These are phyloP conservation scores for Puya raimondii DNA, from an alignment of 176 grass and related monocot genomes.

Conservation along the genomic window DNA sequence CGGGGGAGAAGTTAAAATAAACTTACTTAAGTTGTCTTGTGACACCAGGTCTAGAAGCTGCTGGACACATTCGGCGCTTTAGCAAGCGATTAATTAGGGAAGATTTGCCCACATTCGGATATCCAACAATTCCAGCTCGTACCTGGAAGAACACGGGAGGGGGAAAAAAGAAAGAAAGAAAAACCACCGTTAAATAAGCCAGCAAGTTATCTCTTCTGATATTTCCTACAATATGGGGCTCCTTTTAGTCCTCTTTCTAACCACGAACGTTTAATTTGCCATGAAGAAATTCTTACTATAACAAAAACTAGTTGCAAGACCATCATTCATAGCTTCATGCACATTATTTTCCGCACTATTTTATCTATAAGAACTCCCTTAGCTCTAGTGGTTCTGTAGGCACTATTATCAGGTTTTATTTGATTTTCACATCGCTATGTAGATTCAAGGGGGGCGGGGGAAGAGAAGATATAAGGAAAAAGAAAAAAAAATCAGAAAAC, in stretches of 20 bases:
- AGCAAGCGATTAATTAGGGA: conserved; percentile 96
- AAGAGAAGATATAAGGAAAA: conserved; percentile 17
- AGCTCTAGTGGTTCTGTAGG: too few relatives aligned
- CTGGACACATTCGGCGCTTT: conserved; percentile 92
- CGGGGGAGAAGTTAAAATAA: too few relatives aligned
- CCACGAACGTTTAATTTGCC: too few relatives aligned
- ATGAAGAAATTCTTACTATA: too few relatives aligned
- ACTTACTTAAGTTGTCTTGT: conserved; percentile 92
- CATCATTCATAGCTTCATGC: too few relatives aligned
- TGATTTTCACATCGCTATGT: neutral
- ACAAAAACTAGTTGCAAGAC: too few relatives aligned
- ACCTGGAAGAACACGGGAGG: conserved; percentile 34
- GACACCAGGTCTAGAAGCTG: conserved; percentile 90
- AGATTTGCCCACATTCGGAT: conserved; percentile 97
- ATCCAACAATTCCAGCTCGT: conserved; percentile 94
- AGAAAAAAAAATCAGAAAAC: conserved; percentile 6
- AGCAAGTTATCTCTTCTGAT: too few relatives aligned
- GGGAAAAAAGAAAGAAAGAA: neutral
- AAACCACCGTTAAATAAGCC: neutral
- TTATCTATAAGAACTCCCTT: too few relatives aligned
- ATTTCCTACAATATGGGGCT: too few relatives aligned
- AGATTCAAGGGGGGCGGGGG: neutral
- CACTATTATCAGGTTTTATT: too few relatives aligned
- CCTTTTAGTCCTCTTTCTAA: too few relatives aligned
- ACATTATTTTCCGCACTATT: too few relatives aligned